Percentiles rank a stretch among this genome's conserved stretches.
Conservation (phyloP, 176 grass and related monocot species). For the Avena eriantha region DNA sequence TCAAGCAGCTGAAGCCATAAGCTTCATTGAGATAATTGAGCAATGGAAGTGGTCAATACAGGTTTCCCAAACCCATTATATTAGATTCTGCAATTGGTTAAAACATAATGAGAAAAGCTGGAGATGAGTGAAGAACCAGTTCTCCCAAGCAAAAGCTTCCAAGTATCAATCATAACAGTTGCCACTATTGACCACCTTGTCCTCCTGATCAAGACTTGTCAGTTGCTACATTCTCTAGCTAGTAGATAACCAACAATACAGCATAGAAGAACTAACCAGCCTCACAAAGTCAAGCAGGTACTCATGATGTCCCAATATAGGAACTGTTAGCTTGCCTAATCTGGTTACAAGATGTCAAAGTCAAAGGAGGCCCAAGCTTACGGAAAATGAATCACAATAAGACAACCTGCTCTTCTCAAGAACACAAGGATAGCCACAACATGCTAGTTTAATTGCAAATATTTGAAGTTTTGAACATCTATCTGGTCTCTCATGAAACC, state of each 20-base stretch:
- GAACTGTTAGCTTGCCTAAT: conserved; percentile 29
- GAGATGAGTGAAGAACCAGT: background rate
- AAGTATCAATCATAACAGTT: background rate
- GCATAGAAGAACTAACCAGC: background rate
- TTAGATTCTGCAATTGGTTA: background rate
- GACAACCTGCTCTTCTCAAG: background rate
- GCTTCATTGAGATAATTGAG: background rate
- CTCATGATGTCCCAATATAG: conserved; percentile 1
- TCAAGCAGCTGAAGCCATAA: background rate
- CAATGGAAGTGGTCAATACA: background rate
- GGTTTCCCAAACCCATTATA: conserved; percentile 4
- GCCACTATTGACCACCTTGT: background rate
- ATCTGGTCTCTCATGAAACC: background rate
- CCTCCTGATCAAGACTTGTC: conserved; percentile 26
- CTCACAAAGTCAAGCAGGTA: conserved; percentile 8
- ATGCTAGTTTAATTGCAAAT: background rate
- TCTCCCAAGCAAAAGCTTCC: conserved; percentile 13
- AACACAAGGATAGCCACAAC: conserved; percentile 27
- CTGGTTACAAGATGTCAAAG: conserved; percentile 21
- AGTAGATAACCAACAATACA: background rate
- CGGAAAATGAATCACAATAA: conserved; percentile 35
- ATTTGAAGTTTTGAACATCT: conserved; percentile 1
- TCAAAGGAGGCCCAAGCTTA: conserved; percentile 9
- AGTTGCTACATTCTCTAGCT: background rate
- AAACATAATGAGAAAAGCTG: background rate